Base-by-base conservation (phyloP, 345 rosid genomes). In the Pistacia vera region DNA sequence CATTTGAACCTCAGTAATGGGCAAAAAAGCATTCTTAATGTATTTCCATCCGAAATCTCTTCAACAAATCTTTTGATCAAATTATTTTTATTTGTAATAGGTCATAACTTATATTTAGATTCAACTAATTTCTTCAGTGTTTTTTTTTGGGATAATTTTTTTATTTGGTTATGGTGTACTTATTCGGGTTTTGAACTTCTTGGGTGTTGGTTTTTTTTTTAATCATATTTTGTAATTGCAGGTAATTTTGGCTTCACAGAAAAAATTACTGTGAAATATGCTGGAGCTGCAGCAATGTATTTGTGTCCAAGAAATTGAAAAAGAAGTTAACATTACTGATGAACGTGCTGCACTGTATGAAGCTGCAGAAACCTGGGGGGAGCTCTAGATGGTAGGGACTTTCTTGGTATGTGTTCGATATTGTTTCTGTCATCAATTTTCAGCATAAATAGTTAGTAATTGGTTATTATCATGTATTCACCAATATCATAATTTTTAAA, bases 201-300 rank as follows among this genome's bases (percentile, higher is more conserved):
- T 71, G 58, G 38, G 0, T 66, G 30, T 28, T 28, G 30, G 7
- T 18, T 35, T 18, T 35, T 61, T 48, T n/a, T 62, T 33, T 38
- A 28, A 54, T 58, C 51, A 57, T 77, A 22, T 66, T 55, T 22
- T 74, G 17, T 64, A 44, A 67, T 75, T 74, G 63, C 87, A 89
- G 93, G 91, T 57, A 89, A 91, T 74, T 89, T 91, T 49, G 82
- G 87, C 83, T 84, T 77, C 78, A 72, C 85, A 0, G 88, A 91
- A 81, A 84, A 81, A 78, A 44, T 88, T 14, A 73, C 83, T 2
- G 91, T 81, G 4, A 91, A 91, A 28, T 28, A 28, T 28, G 30
- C 91, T 70, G 89, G 95, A 79, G 92, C 92, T 25, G 90, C 86
- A 41, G 90, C 91, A 0, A 89, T 89, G 95, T 89, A 86, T 90